A percentile compares a stretch with the other conserved stretches of the same genome.
These are phyloP conservation scores for Torrubiella hemipterigena DNA, from an alignment of 2,329 filamentous ascomycete genomes.

Conservation along the genomic window DNA sequence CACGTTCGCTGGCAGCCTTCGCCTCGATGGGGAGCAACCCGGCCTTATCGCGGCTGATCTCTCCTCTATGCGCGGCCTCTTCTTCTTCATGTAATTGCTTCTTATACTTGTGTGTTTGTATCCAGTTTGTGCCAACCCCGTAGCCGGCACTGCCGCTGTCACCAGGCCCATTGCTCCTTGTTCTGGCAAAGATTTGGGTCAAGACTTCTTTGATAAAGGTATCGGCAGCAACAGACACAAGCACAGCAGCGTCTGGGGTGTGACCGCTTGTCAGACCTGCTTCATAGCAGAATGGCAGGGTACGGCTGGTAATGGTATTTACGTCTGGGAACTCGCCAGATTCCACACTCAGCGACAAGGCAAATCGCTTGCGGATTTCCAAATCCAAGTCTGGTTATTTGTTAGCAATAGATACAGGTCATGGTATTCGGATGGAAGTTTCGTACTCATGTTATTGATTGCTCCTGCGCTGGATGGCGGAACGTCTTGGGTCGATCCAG, in stretches of 20 bases:
- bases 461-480: constrained; percentile 57
- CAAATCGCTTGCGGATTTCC: constrained; percentile 54
- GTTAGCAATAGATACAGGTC: too few species aligned
- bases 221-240: constrained; percentile 54
- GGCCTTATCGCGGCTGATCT: constrained; percentile 60
- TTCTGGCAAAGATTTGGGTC: constrained; percentile 50
- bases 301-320: constrained; percentile 49
- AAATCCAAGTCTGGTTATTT: constrained; percentile 45
- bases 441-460: constrained; percentile 69
- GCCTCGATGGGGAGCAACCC: constrained; percentile 74
- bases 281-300: constrained; percentile 59
- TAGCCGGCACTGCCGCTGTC: constrained; percentile 49
- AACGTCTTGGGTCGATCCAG: constrained; percentile 40
- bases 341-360: constrained; percentile 51
- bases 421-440: not conserved
- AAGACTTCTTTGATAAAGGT: constrained; percentile 56
- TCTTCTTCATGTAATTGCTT: constrained; percentile 68
- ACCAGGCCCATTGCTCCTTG: constrained; percentile 52
- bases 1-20: constrained; percentile 59
- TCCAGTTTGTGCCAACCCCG: constrained; percentile 54
- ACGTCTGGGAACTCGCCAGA: constrained; percentile 59
- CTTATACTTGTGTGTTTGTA: constrained; percentile 71
- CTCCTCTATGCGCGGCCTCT: constrained; percentile 57
- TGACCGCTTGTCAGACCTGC: constrained; percentile 49
- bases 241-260: constrained; percentile 45